These are phyloP conservation scores for Phlebiopsis flavidoalba DNA, from an alignment of 768 basidiomycete species.

Conservation along the genomic window DNA sequence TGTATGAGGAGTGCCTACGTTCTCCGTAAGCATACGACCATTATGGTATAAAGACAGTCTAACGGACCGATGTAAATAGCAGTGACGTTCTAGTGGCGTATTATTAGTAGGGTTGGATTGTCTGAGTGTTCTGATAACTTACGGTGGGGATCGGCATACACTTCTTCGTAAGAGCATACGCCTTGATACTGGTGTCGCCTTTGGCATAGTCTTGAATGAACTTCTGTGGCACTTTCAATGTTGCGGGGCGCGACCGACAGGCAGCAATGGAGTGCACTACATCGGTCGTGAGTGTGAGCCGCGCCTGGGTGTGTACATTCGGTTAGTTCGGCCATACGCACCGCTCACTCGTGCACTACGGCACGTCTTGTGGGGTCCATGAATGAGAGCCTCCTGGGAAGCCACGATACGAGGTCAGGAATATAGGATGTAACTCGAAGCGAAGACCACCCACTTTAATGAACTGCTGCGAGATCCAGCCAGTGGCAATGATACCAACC, in stretches of 20 bases:
- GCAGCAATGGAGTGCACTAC: constrained; percentile 65
- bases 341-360: constrained; percentile 12
- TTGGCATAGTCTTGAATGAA: constrained; percentile 56
- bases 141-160: constrained; percentile 71
- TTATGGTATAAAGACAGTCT: background rate
- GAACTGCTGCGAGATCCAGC: constrained; percentile 63
- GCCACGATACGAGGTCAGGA: background rate
- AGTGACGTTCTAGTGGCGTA: constrained; percentile 53
- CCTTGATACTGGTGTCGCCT: constrained; percentile 51
- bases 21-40: background rate
- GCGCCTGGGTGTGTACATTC: too few relatives aligned
- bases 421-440: background rate
- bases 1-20: constrained; percentile 76
- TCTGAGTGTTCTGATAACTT: constrained; percentile 14
- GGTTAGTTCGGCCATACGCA: too few relatives aligned
- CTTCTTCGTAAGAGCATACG: constrained; percentile 67
- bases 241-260: constrained; percentile 81
- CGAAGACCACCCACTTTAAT: constrained; percentile 43
- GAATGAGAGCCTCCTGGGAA: constrained; percentile 67
- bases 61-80: constrained; percentile 65
- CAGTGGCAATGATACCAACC: constrained; percentile 87
- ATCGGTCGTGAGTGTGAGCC: constrained; percentile 36
- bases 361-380: constrained; percentile 71
- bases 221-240: constrained; percentile 57
- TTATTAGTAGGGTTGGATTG: background rate